Evolutionary conservation across 73 alveolate genomes (phyloP).

Genomic region (Paramecium sonneborni): DNA sequence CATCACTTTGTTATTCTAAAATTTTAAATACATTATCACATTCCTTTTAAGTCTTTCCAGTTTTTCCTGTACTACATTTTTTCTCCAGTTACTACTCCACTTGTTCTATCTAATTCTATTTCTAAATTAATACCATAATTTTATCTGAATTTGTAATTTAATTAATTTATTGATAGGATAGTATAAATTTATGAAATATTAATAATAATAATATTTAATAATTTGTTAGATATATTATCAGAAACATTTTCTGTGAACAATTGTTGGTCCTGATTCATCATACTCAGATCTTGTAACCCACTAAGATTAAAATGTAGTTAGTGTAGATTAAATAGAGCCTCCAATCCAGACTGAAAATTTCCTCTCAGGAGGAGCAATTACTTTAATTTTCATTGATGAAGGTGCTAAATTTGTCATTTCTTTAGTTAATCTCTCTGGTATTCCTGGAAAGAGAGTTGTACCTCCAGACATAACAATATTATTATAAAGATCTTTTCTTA

Average conservation of each 20-base stretch:
- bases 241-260: slow-evolving; percentile 88
- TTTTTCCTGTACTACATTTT: too few relatives aligned
- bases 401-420: slow-evolving; percentile 94
- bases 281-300: slow-evolving; percentile 86
- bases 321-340: slow-evolving; percentile 93
- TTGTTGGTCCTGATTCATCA: slow-evolving; percentile 85
- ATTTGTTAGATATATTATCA: neutral
- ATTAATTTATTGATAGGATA: neutral
- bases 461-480: slow-evolving; percentile 96
- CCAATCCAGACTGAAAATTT: slow-evolving; percentile 96
- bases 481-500: slow-evolving; percentile 79
- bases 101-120: too few relatives aligned
- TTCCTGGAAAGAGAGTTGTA: slow-evolving; percentile 96
- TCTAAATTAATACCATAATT: too few relatives aligned
- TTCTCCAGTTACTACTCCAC: too few relatives aligned
- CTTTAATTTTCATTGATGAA: slow-evolving; percentile 83
- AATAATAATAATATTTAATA: neutral
- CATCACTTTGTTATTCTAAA: too few relatives aligned
- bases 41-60: too few relatives aligned
- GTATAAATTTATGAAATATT: neutral
- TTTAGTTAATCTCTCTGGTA: slow-evolving; percentile 90
- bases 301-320: slow-evolving; percentile 83
- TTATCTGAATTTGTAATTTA: too few relatives aligned
- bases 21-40: too few relatives aligned
- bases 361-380: slow-evolving; percentile 91